These are phyloP conservation scores for Hypoxylon fragiforme DNA, from an alignment of 495 filamentous ascomycete species.

Conservation along the genomic window DNA sequence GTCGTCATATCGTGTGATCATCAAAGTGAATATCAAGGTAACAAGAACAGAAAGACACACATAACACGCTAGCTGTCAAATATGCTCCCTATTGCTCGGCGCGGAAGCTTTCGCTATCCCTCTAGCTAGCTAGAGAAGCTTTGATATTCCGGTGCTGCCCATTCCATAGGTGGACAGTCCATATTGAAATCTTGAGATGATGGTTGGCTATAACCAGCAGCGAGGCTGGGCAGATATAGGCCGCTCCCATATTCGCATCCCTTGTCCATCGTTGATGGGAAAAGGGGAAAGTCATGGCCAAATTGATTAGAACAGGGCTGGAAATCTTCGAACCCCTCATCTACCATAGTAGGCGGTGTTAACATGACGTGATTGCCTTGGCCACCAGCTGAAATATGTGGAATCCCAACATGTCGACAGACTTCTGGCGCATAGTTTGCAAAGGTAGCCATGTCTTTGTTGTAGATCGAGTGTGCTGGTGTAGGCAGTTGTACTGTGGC, in stretches of 20 bases:
- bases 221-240: conserved; percentile 46
- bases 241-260: conserved; percentile 25
- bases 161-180: conserved; percentile 41
- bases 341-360: conserved; percentile 58
- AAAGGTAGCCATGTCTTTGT: conserved; percentile 45
- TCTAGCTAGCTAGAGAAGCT: conserved; percentile 27
- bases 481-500: conserved; percentile 50
- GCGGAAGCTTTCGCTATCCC: background rate
- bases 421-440: conserved; percentile 35
- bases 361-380: conserved; percentile 68
- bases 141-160: conserved; percentile 43
- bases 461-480: conserved; percentile 41
- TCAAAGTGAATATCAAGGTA: conserved; percentile 8
- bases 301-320: conserved; percentile 37
- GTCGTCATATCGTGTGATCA: conserved; percentile 36
- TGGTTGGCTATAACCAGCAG: conserved; percentile 45
- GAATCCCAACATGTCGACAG: conserved; percentile 43
- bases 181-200: conserved; percentile 48
- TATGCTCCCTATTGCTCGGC: conserved; percentile 18
- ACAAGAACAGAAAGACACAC: conserved; percentile 9
- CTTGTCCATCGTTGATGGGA: conserved; percentile 39
- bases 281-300: conserved; percentile 54
- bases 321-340: conserved; percentile 57
- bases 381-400: conserved; percentile 63
- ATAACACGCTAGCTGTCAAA: background rate